Base-by-base conservation (phyloP, 371 early-diverging fungal species). In the Rhizomucor pusillus region DNA sequence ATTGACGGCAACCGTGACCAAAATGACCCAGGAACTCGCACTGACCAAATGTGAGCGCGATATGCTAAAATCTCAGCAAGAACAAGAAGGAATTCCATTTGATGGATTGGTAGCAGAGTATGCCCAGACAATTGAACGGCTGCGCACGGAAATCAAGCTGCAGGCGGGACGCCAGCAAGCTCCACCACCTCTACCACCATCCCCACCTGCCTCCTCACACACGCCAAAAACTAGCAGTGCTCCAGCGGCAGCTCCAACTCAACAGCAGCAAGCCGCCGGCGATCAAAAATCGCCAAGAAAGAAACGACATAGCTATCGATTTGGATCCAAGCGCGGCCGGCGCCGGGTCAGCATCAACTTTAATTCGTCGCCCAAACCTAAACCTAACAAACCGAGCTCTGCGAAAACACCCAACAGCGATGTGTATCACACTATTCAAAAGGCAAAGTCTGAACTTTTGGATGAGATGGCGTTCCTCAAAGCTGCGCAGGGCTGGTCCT, bases 41-140 rank as follows among this genome's bases (percentile, higher is more conserved):
- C 12, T 25, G 6, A 53, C 53, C 10, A 60, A 66, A 43, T 67
- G 59, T 10, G 67, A 69, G 24, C 59, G 65, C n/a, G 69, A 72
- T 47, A 44, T 36, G 33, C 43, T 43, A 19, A 43, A 34, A 20
- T 36, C 19, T n/a, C 46, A 46, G 43, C 50, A 39, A 36, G 19
- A 48, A 7, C 7, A 40, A 14, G 18, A 19, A 35, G 23, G 13
- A 16, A 24, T 10, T 19, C 56, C 35, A 18, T 14, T 16, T 1
- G 65, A 67, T 25, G 40, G 16, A 3, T 60, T 59, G 9, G 45
- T 49, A 14, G 20, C 19, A 0, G 57, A 69, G 37, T 14, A 66
- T 11, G 16, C 36, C 19, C 55, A 47, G 33, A 47, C 58, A 5
- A 51, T 43, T 7, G 50, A 50, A 24, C 33, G 46, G 23, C 50